Conservation (phyloP, 164 flowering plant genomes). For the Aristolochia californica region DNA sequence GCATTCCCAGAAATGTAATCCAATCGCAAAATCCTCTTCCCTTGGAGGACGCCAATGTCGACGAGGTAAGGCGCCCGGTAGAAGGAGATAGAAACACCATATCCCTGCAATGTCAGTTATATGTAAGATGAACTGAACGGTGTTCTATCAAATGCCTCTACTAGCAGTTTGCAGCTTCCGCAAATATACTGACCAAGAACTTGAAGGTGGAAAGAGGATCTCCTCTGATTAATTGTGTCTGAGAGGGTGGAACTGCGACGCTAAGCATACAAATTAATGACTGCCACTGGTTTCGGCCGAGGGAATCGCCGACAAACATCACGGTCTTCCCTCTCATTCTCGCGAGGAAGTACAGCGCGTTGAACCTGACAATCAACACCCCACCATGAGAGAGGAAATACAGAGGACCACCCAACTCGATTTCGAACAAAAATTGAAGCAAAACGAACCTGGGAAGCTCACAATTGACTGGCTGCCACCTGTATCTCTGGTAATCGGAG, state of each 20-base stretch:
- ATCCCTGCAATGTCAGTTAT: constrained; percentile 23
- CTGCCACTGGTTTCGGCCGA: constrained; percentile 92
- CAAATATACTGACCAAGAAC: constrained; percentile 41
- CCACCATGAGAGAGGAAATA: neutral
- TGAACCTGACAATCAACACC: constrained; percentile 32
- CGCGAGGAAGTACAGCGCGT: constrained; percentile 51
- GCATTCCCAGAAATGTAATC: constrained; percentile 33
- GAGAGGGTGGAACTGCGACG: constrained; percentile 31
- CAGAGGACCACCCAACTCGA: neutral
- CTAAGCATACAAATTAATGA: constrained; percentile 76
- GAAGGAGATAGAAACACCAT: constrained; percentile 21
- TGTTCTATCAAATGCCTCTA: neutral
- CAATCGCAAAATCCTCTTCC: constrained; percentile 34
- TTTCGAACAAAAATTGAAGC: neutral
- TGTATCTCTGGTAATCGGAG: constrained; percentile 54
- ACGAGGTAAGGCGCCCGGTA: constrained; percentile 37
- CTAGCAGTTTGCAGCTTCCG: neutral
- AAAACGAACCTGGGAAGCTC: neutral
- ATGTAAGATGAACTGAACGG: no score
- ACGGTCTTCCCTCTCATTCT: constrained; percentile 67
- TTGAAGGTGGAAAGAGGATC: constrained; percentile 69
- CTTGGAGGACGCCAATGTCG: constrained; percentile 25
- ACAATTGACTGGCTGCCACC: constrained; percentile 67
- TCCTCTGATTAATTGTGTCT: constrained; percentile 48
- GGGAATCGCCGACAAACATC: constrained; percentile 91